Conservation (phyloP, 306 rosid genomes). For the Albizia julibrissin region DNA sequence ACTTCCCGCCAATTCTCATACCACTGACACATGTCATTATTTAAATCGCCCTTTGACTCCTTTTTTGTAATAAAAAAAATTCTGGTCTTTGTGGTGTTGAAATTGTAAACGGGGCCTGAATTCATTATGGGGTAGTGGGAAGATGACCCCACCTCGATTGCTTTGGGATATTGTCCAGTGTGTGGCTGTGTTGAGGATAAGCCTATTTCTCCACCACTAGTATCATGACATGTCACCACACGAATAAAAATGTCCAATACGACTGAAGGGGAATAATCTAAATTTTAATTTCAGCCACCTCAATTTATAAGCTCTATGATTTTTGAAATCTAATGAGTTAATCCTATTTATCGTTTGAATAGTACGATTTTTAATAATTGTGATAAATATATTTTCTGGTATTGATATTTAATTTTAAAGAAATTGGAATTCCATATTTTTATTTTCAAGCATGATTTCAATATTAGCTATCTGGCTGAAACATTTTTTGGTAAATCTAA, state of each 20-base stretch:
- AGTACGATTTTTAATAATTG: not conserved
- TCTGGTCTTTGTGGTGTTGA: not conserved
- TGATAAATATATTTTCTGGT: not conserved
- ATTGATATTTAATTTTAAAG: not conserved
- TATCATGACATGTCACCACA: not conserved
- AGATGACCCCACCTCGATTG: not conserved
- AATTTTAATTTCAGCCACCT: not conserved
- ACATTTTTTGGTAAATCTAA: not conserved
- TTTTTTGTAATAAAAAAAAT: not conserved
- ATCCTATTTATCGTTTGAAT: not conserved
- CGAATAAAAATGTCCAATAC: not conserved
- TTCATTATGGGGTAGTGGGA: not conserved
- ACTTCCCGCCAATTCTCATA: slow-evolving; percentile 12
- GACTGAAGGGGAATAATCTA: not conserved
- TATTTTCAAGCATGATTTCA: not conserved
- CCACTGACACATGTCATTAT: not conserved
- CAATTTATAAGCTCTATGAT: not conserved
- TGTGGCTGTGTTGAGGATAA: not conserved
- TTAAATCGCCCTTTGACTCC: not conserved
- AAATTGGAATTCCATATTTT: not conserved
- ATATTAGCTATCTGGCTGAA: no score
- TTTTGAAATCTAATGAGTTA: not conserved
- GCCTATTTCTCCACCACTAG: not conserved
- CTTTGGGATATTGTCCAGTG: not conserved
- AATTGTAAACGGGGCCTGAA: not conserved